A percentile compares a stretch with the other conserved stretches of the same genome.
These are phyloP conservation scores for Xylaria sp. DNA, from an alignment of 2,329 filamentous ascomycete species.

Conservation along the genomic window DNA sequence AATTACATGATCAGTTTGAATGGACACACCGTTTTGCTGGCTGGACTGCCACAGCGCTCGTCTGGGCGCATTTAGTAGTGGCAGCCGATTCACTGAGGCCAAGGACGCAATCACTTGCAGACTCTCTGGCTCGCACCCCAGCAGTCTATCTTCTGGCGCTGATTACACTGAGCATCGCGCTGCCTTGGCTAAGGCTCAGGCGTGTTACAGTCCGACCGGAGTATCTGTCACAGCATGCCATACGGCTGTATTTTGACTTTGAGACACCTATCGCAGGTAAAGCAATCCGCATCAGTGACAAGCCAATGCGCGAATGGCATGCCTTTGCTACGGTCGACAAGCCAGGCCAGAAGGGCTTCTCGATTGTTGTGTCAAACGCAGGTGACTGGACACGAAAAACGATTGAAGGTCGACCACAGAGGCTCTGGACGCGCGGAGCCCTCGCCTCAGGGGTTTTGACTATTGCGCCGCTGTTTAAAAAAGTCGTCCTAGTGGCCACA, in stretches of 20 bases:
- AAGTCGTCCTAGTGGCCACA: conserved; percentile 74
- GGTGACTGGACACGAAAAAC: conserved; percentile 77
- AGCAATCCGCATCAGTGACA: conserved; percentile 68
- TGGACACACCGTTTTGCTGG: conserved; percentile 76
- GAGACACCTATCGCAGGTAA: conserved; percentile 66
- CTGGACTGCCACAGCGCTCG: conserved; percentile 73
- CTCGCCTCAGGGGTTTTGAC: conserved; percentile 75
- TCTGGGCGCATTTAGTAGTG: conserved; percentile 72
- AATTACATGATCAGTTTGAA: conserved; percentile 65
- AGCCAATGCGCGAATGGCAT: conserved; percentile 77
- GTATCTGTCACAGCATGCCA: conserved; percentile 75
- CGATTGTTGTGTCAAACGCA: conserved; percentile 75
- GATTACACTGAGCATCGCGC: conserved; percentile 72
- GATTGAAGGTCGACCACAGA: conserved; percentile 69
- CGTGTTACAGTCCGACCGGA: conserved; percentile 73
- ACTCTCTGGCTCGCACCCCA: conserved; percentile 52
- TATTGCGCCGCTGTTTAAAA: conserved; percentile 72
- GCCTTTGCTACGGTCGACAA: conserved; percentile 76
- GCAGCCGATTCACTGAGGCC: conserved; percentile 56
- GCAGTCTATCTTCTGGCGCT: conserved; percentile 74
- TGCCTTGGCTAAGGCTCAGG: conserved; percentile 78
- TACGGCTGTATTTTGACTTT: conserved; percentile 76
- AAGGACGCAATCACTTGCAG: conserved; percentile 48
- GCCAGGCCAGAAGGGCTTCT: conserved; percentile 63
- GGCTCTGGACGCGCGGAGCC: conserved; percentile 74